Percentiles rank a stretch among this genome's conserved stretches.
These are phyloP conservation scores for Suillus hirtellus DNA, from an alignment of 768 basidiomycete genomes.

Conservation along the genomic window DNA sequence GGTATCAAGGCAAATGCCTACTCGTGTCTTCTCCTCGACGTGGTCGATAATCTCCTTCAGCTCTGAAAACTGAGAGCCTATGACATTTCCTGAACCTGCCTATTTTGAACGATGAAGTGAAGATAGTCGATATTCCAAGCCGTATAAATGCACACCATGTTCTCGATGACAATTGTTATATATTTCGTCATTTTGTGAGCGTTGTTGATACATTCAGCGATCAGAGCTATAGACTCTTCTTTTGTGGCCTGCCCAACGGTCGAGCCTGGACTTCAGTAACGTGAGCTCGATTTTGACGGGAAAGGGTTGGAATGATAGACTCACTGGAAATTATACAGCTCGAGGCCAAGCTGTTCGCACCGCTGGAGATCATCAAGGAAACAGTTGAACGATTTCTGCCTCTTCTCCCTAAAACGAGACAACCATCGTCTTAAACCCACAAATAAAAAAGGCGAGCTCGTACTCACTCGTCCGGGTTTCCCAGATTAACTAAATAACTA, in stretches of 20 bases:
- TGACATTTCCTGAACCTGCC: conserved; percentile 79
- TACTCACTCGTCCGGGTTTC: conserved; percentile 71
- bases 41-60: conserved; percentile 65
- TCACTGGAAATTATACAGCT: conserved; percentile 84
- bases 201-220: conserved; percentile 73
- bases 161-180: conserved; percentile 74
- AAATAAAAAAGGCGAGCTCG: not conserved
- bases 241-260: conserved; percentile 69
- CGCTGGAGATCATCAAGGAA: conserved; percentile 82
- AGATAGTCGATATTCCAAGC: not conserved
- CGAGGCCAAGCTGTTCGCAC: conserved; percentile 74
- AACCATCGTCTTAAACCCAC: not conserved
- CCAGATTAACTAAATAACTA: conserved; percentile 83
- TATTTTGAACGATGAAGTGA: conserved; percentile 25
- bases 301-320: conserved; percentile 27
- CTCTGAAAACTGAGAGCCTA: conserved; percentile 72
- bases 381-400: conserved; percentile 72
- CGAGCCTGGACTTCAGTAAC: conserved; percentile 67
- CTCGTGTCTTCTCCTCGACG: conserved; percentile 71
- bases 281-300: not conserved
- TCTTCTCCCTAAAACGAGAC: conserved; percentile 48
- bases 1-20: conserved; percentile 86
- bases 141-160: conserved; percentile 58
- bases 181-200: conserved; percentile 62
- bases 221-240: conserved; percentile 58